Conservation (phyloP, 2,329 filamentous ascomycete genomes). For the Karstenula rhodostoma region DNA sequence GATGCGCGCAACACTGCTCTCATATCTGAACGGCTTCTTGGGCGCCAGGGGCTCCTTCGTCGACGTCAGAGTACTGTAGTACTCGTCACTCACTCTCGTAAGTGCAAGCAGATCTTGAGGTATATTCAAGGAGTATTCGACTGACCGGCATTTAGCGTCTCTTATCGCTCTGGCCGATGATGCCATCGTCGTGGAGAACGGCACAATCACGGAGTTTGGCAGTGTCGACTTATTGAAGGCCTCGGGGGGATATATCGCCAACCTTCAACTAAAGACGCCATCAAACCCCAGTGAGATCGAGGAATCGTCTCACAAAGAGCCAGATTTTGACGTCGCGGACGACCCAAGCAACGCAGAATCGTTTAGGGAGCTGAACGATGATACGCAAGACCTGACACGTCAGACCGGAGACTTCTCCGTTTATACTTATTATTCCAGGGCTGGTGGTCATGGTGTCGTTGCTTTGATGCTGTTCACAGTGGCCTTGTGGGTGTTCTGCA, state of each 20-base stretch:
- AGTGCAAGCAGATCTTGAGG: slow-evolving; percentile 10
- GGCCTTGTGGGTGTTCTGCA: slow-evolving; percentile 19
- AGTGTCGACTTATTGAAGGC: slow-evolving; percentile 4
- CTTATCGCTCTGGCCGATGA: slow-evolving; percentile 13
- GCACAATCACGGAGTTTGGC: slow-evolving; percentile 11
- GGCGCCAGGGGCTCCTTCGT: slow-evolving; percentile 9
- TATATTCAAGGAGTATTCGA: slow-evolving; percentile 1
- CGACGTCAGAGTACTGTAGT: slow-evolving; percentile 5
- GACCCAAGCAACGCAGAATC: slow-evolving; percentile 13
- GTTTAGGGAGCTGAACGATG: slow-evolving; percentile 17
- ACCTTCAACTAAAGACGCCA: slow-evolving; percentile 6
- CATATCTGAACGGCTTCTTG: slow-evolving; percentile 11
- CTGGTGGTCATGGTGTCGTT: slow-evolving; percentile 12
- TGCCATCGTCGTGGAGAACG: slow-evolving; percentile 8
- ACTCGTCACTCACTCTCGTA: slow-evolving; percentile 12
- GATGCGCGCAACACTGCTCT: slow-evolving; percentile 35
- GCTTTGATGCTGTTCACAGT: neutral
- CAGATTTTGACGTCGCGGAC: slow-evolving; percentile 5
- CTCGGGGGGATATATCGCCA: slow-evolving; percentile 7
- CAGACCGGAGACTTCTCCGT: slow-evolving; percentile 14
- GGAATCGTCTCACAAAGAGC: slow-evolving; percentile 6
- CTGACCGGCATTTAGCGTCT: slow-evolving; percentile 14
- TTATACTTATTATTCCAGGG: slow-evolving; percentile 15
- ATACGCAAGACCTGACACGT: slow-evolving; percentile 11
- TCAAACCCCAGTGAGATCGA: slow-evolving; percentile 10